A percentile compares a stretch with the other conserved stretches of the same genome.
These are phyloP conservation scores for Psophocarpus tetragonolobus DNA, from an alignment of 306 rosid species.

Conservation along the genomic window DNA sequence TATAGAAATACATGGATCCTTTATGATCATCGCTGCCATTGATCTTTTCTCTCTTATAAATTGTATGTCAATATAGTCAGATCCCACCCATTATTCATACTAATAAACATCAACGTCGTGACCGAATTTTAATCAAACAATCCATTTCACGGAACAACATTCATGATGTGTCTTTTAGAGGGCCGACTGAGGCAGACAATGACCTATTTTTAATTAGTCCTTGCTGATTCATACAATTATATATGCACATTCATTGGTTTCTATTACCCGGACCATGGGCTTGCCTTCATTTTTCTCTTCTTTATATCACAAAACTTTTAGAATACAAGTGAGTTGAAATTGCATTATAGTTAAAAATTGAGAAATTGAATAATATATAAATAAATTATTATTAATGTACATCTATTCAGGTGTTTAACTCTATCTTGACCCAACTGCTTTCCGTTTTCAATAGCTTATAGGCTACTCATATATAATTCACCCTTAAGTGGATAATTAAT, in stretches of 20 bases:
- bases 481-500: slow-evolving; percentile 14
- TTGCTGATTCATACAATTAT: slow-evolving; percentile 30
- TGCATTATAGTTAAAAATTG: too few species aligned
- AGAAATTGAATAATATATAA: too few species aligned
- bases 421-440: too few species aligned
- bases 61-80: slow-evolving; percentile 61
- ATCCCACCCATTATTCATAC: slow-evolving; percentile 48
- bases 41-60: slow-evolving; percentile 21
- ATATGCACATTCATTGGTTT: slow-evolving; percentile 27
- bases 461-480: background rate
- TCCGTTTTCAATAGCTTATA: background rate
- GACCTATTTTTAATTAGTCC: slow-evolving; percentile 29
- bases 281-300: too few species aligned
- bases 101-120: slow-evolving; percentile 41
- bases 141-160: slow-evolving; percentile 29
- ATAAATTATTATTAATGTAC: slow-evolving; percentile 12
- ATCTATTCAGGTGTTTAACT: slow-evolving; percentile 33
- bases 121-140: slow-evolving; percentile 33
- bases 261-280: background rate
- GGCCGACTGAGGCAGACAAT: slow-evolving; percentile 31
- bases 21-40: slow-evolving; percentile 32
- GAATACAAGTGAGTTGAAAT: too few species aligned
- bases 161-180: slow-evolving; percentile 9
- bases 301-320: too few species aligned
- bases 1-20: background rate